A percentile compares a stretch with the other conserved stretches of the same genome.
These are phyloP conservation scores for Cytospora mali DNA, from an alignment of 2,329 filamentous ascomycete genomes.

Conservation along the genomic window DNA sequence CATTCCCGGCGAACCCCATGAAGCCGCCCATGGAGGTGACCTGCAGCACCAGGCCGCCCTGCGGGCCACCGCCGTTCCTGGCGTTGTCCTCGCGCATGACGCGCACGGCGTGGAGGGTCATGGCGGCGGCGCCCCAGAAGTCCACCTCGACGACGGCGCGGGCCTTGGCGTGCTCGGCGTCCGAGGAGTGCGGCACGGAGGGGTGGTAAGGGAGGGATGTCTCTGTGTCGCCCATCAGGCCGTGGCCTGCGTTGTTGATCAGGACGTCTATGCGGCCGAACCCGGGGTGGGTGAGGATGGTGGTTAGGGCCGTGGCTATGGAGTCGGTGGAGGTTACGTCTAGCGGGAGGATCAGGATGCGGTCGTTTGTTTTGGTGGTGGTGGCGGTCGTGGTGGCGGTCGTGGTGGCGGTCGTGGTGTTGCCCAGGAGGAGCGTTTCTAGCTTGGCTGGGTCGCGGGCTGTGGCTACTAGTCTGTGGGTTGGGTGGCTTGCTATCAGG, in stretches of 20 bases:
- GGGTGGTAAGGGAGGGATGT: constrained; percentile 10
- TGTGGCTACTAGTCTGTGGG: constrained; percentile 35
- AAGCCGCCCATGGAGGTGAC: constrained; percentile 56
- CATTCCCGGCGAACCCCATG: constrained; percentile 38
- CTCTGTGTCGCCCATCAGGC: constrained; percentile 41
- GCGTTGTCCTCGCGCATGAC: constrained; percentile 36
- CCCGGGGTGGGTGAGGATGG: constrained; percentile 33
- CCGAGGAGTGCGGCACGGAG: constrained; percentile 14
- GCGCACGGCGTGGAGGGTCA: constrained; percentile 35
- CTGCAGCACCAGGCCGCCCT: constrained; percentile 57
- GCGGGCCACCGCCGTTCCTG: constrained; percentile 30
- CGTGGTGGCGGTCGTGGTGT: not conserved
- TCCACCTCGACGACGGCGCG: constrained; percentile 36
- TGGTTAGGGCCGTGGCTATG: constrained; percentile 38
- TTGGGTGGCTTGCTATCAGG: constrained; percentile 31
- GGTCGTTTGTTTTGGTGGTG: not conserved
- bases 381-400: too few species aligned
- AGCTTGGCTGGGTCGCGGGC: constrained; percentile 42
- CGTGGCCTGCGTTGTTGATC: constrained; percentile 47
- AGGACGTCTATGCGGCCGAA: constrained; percentile 42
- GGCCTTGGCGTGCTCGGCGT: constrained; percentile 30
- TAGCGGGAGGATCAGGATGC: constrained; percentile 45
- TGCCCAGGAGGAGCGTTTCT: constrained; percentile 37
- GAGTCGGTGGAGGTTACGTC: constrained; percentile 45
- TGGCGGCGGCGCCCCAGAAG: constrained; percentile 35